Evolutionary conservation across 2,329 filamentous ascomycete species (phyloP), one percentile per base, ranked within the genome.

Genomic region (Acephala macrosclerotiorum): DNA sequence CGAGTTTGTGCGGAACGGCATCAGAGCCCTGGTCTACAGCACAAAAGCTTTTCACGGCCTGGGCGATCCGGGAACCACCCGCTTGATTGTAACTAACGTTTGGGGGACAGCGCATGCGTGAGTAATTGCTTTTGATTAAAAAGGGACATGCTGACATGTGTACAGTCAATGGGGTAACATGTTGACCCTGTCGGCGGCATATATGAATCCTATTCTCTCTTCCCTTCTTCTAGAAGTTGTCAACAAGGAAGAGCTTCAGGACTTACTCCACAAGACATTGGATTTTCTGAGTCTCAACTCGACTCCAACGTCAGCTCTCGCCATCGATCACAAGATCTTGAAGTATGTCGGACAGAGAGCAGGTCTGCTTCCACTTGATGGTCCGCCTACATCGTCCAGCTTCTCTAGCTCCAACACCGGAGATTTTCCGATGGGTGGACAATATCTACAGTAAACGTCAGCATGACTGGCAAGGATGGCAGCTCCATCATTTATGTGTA

Each of bases 101-200:
- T 97, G 97, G 79, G 94, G 95, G 60, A 98, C 95, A 20, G 91
- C 94, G 68, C 95, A 97, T 83, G 94, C 95, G 92, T 97, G 93
- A 88, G 60, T 14, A 40, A 1, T 42, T 35, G 22, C 47, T 12
- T 60, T 49, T 49, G 47, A 22, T 22, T 61, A 42, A 63, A 63
- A 63, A 22, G 26, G 47, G 60, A 42, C 45, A 60, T 64, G 69
- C 72, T 77, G 73, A 74, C 70, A 26, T 65, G 47, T 36, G 18
- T 66, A 55, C 55, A 97, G 94, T 6, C 96, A 99, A 93, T 99
- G 96, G 82, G 95, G 96, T 65, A 98, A 98, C 76, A 87, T 97
- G 74, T 83, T 98, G 58, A 93, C 96, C n/a, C 86, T 99, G 2
- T 89, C 92, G 29, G 94, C 95, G 1, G 91, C 91, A 3, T 94